A percentile compares a stretch with the other conserved stretches of the same genome.
Evolutionary conservation across 139 green algal genomes (phyloP).

Genomic region (Chlorella ohadii): DNA sequence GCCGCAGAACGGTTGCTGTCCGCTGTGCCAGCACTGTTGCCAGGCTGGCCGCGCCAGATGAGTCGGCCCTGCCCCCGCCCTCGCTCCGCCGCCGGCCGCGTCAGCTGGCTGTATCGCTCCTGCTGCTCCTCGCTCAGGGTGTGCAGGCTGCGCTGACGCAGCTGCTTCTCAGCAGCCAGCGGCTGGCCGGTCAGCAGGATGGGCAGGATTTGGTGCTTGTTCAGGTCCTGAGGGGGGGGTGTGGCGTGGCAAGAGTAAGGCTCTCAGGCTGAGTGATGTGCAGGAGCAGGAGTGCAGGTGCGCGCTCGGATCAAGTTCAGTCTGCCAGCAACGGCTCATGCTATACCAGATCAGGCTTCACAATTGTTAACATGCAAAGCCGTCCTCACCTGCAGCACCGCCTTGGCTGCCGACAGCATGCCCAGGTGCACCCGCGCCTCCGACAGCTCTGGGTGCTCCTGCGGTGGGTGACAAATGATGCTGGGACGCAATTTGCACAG

Average conservation of each 20-base stretch:
- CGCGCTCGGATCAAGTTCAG: too few species aligned
- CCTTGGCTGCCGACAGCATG: conserved; percentile 22
- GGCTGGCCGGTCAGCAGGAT: conserved; percentile 32
- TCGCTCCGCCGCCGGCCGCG: neutral
- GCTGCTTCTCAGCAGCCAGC: neutral
- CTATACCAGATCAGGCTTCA: too few species aligned
- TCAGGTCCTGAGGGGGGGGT: conserved; percentile 3
- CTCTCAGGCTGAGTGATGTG: too few species aligned
- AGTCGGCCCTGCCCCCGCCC: too few species aligned
- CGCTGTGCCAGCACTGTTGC: too few species aligned
- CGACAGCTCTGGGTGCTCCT: conserved; percentile 1
- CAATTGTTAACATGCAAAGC: too few species aligned
- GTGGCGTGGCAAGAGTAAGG: too few species aligned
- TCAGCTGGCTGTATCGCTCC: neutral
- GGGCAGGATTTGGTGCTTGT: conserved; percentile 33
- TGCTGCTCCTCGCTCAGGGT: neutral
- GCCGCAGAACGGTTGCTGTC: too few species aligned
- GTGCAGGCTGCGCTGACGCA: neutral
- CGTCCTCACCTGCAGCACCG: conserved; percentile 8
- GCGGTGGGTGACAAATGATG: neutral
- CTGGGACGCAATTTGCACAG: too few species aligned
- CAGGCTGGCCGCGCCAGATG: too few species aligned
- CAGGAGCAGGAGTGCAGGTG: too few species aligned
- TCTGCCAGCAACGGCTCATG: too few species aligned
- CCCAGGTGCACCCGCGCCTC: conserved; percentile 9